Percentiles rank a stretch among this genome's conserved stretches.
Conservation (phyloP, 1,139 yeast genomes). For the Casaregolazyma suthepensis region DNA sequence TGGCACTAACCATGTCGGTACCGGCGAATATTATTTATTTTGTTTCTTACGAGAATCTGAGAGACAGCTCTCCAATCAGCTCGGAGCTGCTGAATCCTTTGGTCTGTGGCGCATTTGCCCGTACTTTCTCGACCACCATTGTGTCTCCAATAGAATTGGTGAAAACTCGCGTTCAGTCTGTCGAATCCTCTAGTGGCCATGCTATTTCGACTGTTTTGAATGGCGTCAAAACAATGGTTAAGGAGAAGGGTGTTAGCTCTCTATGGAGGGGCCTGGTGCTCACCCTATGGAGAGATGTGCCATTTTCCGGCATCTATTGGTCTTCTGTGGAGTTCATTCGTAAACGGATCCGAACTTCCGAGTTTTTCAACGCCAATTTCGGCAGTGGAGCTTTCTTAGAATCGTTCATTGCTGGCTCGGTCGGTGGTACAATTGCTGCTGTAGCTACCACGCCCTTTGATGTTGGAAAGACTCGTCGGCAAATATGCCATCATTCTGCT, state of each 20-base stretch:
- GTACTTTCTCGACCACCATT: conserved; percentile 75
- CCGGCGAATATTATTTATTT: conserved; percentile 93
- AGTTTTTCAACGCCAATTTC: conserved; percentile 25
- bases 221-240: conserved; percentile 54
- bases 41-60: conserved; percentile 82
- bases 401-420: conserved; percentile 77
- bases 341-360: conserved; percentile 19
- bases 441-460: conserved; percentile 89
- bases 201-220: conserved; percentile 39
- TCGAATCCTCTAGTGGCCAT: conserved; percentile 28
- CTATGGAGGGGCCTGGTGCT: conserved; percentile 80
- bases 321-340: conserved; percentile 44
- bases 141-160: conserved; percentile 85
- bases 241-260: conserved; percentile 52
- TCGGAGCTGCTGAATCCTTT: conserved; percentile 60
- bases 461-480: conserved; percentile 92
- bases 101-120: conserved; percentile 78
- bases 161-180: conserved; percentile 84
- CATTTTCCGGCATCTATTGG: conserved; percentile 96
- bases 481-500: conserved; percentile 44
- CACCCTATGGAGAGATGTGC: conserved; percentile 95
- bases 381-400: conserved; percentile 54
- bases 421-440: conserved; percentile 84
- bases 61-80: conserved; percentile 65
- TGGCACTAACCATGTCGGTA: conserved; percentile 80